Base-by-base conservation (phyloP, 345 rosid genomes). In the Moricandia arvensis region DNA sequence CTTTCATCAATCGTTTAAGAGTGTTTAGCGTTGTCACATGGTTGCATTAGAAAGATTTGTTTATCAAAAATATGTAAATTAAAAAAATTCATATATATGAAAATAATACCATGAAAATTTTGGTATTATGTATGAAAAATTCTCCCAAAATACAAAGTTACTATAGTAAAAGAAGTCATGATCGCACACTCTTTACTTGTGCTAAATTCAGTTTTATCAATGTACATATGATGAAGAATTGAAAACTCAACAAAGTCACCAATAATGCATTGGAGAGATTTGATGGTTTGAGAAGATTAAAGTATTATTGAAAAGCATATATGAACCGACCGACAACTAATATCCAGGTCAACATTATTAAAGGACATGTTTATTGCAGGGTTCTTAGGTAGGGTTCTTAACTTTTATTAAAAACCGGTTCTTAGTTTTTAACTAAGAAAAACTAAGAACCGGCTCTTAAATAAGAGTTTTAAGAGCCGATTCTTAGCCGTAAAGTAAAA, bases 191-290 rank as follows among this genome's bases (percentile, higher is more conserved):
- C 53, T 58, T 58, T 27, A 17, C 26, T 57, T 69, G 54, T 7
- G 64, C 8, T 45, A 45, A 13, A 45, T 37, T 10, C 24, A 5
- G 3, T 27, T 8, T 27, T 38, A 58, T 38, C 16, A 5, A 38
- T 58, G 26, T 59, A 29, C 5, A 30, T 7, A 59, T 26, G 31
- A 57, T 35, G 53, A 35, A 55, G 53, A 35, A 69, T n/a, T 24
- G 62, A 57, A 69, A 58, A 69, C 6, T 57, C 64, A 24, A 37
- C 15, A 69, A 68, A 57, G 63, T 37, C 64, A 37, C 26, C 73
- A 69, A 24, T 57, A 37, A 37, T 69, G 63, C 64, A 57, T 8
- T 38, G 54, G 45, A 37, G 54, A 58, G 55, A 57, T 58, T 9
- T 38, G 16, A 26, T 17, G n/a, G 31, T 37, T 58, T 69, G 15